phyloP scores from a whole-genome alignment of 2,329 filamentous ascomycete species.

The Byssothecium circinans region DNA sequence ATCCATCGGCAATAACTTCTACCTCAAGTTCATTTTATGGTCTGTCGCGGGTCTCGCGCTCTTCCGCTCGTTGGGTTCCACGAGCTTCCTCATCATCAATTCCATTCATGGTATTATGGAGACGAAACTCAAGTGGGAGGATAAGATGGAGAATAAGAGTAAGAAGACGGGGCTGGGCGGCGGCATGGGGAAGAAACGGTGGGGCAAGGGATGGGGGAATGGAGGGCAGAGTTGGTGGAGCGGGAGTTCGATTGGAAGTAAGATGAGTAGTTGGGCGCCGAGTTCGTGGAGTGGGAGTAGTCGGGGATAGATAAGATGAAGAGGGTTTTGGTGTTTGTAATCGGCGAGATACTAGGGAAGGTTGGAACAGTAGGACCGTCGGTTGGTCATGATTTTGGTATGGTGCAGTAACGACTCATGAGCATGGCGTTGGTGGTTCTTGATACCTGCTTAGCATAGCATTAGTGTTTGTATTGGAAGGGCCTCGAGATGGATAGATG shows the following conservation, averaged over 20 bases:
- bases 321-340: background rate
- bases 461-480: no score
- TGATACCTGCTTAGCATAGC: no score
- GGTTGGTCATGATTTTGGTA: background rate
- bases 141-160: slow-evolving; percentile 37
- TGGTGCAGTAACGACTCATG: background rate
- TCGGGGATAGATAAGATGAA: slow-evolving; percentile 17
- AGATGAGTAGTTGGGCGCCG: slow-evolving; percentile 36
- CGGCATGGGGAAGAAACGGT: slow-evolving; percentile 29
- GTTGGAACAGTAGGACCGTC: background rate
- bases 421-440: no score
- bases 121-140: slow-evolving; percentile 68
- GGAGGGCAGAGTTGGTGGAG: slow-evolving; percentile 44
- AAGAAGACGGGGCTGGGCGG: slow-evolving; percentile 31
- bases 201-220: slow-evolving; percentile 29
- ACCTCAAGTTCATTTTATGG: slow-evolving; percentile 93
- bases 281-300: slow-evolving; percentile 40
- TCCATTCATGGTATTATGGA: slow-evolving; percentile 83
- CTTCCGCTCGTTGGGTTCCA: slow-evolving; percentile 82
- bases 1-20: slow-evolving; percentile 78
- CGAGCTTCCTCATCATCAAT: slow-evolving; percentile 82
- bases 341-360: background rate
- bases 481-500: no score
- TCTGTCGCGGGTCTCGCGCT: slow-evolving; percentile 80
- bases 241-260: slow-evolving; percentile 42